Evolutionary conservation across 1,139 yeast species (phyloP), one percentile per base, ranked within the genome.

Genomic region (Geotrichum fermentans): DNA sequence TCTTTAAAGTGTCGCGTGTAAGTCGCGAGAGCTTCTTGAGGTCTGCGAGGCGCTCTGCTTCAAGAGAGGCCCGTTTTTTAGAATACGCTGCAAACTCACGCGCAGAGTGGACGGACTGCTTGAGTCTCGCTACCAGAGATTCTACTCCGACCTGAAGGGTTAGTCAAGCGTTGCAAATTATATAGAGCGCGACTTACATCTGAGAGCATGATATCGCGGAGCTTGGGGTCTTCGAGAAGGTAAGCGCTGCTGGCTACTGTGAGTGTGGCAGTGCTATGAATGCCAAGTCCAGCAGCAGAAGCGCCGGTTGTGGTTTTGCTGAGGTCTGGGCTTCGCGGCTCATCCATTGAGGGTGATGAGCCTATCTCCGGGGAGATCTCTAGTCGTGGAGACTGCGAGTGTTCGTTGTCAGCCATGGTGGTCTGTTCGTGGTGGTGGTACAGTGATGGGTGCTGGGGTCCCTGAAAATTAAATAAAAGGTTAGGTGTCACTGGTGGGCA

Each of bases 71-170:
- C 59, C 86, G 83, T 65, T 83, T 86, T 63, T 84, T 84, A 53
- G 90, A 72, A 64, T 80, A 92, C 58, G 79, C 79, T 39, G 89
- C 74, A 59, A 88, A 81, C 63, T 92, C 97, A 59, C 88, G 95
- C 52, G 95, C 84, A 0, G 95, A 82, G 51, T 75, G 74, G 42
- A 89, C 73, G 55, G 90, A 80, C 62, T 83, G 90, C 66, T 92
- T 92, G 53, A 90, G 73, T 37, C 96, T 74, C 1, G 75, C 71
- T 49, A 90, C 71, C 33, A 92, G 72, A 0, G 88, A 73, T 55
- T 84, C 92, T 44, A 89, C 59, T 60, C 63, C 74, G 22, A 41
- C 35, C 35, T 40, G 22, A 8, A 22, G 26, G 20, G 36, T 33
- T 33, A 33, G 36, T 14, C 14, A 33, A 11, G 6, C 17, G 34